These are phyloP conservation scores for Epichloe festucae DNA, from an alignment of 2,329 filamentous ascomycete genomes.

Conservation along the genomic window DNA sequence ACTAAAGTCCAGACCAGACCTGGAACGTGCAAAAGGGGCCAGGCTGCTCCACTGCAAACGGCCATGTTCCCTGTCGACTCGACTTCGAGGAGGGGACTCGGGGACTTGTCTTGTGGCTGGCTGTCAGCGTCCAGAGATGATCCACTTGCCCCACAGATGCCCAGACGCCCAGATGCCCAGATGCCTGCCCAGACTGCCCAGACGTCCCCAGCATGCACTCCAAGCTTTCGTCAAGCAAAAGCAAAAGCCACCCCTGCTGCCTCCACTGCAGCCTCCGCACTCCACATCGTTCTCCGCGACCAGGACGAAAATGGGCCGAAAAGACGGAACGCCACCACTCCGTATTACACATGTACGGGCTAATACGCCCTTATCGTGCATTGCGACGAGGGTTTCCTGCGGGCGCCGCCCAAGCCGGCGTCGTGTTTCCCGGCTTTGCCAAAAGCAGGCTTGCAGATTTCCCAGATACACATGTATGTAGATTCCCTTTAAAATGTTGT, in stretches of 20 bases:
- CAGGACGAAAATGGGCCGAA: slow-evolving; percentile 7
- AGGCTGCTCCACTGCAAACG: slow-evolving; percentile 4
- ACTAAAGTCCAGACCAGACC: background rate
- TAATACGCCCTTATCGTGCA: background rate
- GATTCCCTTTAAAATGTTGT: background rate
- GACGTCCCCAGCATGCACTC: background rate
- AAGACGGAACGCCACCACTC: slow-evolving; percentile 1
- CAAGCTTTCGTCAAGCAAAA: background rate
- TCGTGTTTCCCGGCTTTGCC: background rate
- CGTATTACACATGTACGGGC: no score
- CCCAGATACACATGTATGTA: no score
- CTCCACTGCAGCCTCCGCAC: slow-evolving; percentile 7
- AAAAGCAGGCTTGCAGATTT: background rate
- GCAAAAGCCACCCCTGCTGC: background rate
- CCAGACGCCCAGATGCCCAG: no score
- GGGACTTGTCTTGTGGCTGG: no score
- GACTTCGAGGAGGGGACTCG: no score
- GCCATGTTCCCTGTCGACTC: background rate
- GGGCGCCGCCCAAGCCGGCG: background rate
- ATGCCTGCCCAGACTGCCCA: background rate
- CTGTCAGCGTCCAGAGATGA: background rate
- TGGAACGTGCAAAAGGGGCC: background rate
- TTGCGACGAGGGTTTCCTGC: background rate
- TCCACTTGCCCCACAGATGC: background rate
- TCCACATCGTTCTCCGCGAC: slow-evolving; percentile 4